A percentile compares a stretch with the other conserved stretches of the same genome.
phyloP scores from a whole-genome alignment of 306 rosid species.

The Glycine soja region DNA sequence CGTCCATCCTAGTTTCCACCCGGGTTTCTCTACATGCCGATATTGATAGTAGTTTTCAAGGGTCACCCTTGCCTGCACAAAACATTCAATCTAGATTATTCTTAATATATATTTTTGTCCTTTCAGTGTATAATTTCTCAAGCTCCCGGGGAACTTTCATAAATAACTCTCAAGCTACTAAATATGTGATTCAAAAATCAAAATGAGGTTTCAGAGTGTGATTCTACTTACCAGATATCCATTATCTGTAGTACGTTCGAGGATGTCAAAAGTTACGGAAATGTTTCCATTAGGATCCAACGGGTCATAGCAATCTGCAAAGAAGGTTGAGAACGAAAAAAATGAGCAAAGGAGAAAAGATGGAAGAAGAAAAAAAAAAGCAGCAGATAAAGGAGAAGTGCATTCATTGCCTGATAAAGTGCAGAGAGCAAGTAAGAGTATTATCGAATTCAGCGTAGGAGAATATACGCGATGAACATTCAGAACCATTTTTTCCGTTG shows the following conservation, averaged over 20 bases:
- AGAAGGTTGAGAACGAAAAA: conserved; percentile 32
- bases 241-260: conserved; percentile 50
- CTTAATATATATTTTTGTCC: not conserved
- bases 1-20: conserved; percentile 81
- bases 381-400: conserved; percentile 27
- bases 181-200: conserved; percentile 19
- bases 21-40: conserved; percentile 76
- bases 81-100: conserved; percentile 11
- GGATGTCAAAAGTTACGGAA: conserved; percentile 71
- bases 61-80: conserved; percentile 72
- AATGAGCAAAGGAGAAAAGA: not conserved
- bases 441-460: conserved; percentile 42
- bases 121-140: not conserved
- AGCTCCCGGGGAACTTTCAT: not conserved
- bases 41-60: conserved; percentile 66
- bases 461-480: conserved; percentile 40
- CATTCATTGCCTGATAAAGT: conserved; percentile 61
- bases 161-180: not conserved
- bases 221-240: conserved; percentile 75
- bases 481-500: conserved; percentile 49
- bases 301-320: conserved; percentile 86
- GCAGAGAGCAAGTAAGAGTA: conserved; percentile 51
- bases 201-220: conserved; percentile 18
- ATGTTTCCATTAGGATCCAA: conserved; percentile 84
- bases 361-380: conserved; percentile 7